Base-by-base conservation (phyloP, 164 flowering plant species). In the Tetrastigma voinierianum region DNA sequence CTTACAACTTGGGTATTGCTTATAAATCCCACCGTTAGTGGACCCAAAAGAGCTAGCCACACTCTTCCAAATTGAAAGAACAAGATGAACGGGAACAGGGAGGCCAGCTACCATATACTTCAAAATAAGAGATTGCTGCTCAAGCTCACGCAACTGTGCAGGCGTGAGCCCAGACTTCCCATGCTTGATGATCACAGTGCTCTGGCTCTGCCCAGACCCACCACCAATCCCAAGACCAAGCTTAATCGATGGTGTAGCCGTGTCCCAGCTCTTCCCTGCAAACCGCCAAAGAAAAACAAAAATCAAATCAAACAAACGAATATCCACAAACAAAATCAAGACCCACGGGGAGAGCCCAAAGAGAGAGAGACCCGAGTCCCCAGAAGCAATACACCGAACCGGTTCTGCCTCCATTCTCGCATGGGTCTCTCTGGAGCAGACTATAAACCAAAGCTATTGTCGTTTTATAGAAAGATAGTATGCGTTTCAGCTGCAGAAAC, bases 61-160 rank as follows among this genome's bases (percentile, higher is more conserved):
- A 66, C 64, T 51, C 56, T 57, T 74, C 79, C 71, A 75, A 65
- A 74, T 52, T 17, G 78, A 75, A 58, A 65, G n/a, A 16, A 75
- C 40, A 55, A 77, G 73, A 45, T 70, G 75, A 17, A 48, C 10
- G 64, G 80, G 83, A 40, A 76, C 68, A 45, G 65, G 64, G 4
- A 71, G 60, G 7, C 72, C 76, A 59, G 72, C 72, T 8, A 21
- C 54, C 4, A 74, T 10, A 48, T 67, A 62, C 62, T 59, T 70
- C 32, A 12, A 71, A 18, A 77, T 73, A 43, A 75, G 32, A 46
- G 53, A 18, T 70, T 77, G 81, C 9, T 23, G 43, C 9, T 70
- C 62, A 44, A 80, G 73, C 65, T 80, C 79, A 2, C 48, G 55
- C 59, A 70, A 51, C 61, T 80, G 81, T n/a, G 56, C 67, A 19